Evolutionary conservation across 2,329 filamentous ascomycete genomes (phyloP).

Genomic region (Thermothelomyces thermophilus): DNA sequence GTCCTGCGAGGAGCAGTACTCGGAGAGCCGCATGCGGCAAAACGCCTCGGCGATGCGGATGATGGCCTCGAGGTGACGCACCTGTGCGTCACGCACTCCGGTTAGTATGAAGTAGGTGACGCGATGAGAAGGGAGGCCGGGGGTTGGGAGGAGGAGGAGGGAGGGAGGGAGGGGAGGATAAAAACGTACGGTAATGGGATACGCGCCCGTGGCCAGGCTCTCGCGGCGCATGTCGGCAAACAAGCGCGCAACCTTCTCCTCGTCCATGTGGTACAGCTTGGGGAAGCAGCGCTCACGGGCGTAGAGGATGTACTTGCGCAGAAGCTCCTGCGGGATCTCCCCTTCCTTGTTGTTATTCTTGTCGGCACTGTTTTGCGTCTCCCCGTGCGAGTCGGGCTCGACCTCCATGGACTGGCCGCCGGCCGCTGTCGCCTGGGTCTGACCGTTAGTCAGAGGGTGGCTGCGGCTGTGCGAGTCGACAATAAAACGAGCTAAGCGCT

Average conservation of each 20-base stretch:
- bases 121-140: no score
- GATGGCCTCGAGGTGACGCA: constrained; percentile 95
- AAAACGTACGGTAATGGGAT: constrained; percentile 87
- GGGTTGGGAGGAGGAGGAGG: no score
- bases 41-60: constrained; percentile 93
- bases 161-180: background rate
- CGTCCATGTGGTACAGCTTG: constrained; percentile 94
- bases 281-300: constrained; percentile 82
- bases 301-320: constrained; percentile 96
- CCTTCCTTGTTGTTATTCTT: constrained; percentile 41
- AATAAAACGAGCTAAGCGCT: constrained; percentile 88
- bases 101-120: no score
- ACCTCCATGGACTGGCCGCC: constrained; percentile 54
- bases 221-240: constrained; percentile 96
- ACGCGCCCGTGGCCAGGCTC: constrained; percentile 86
- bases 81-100: constrained; percentile 42
- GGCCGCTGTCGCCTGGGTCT: constrained; percentile 36
- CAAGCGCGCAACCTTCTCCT: constrained; percentile 89
- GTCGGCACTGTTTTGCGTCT: constrained; percentile 35
- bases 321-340: constrained; percentile 81
- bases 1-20: constrained; percentile 84
- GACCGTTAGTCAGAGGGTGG: constrained; percentile 49
- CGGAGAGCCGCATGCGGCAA: constrained; percentile 95
- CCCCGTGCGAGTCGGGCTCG: constrained; percentile 38
- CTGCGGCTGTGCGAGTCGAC: constrained; percentile 90